These are phyloP conservation scores for Phytophthora citricola DNA, from an alignment of 352 stramenopile genomes.

Conservation along the genomic window DNA sequence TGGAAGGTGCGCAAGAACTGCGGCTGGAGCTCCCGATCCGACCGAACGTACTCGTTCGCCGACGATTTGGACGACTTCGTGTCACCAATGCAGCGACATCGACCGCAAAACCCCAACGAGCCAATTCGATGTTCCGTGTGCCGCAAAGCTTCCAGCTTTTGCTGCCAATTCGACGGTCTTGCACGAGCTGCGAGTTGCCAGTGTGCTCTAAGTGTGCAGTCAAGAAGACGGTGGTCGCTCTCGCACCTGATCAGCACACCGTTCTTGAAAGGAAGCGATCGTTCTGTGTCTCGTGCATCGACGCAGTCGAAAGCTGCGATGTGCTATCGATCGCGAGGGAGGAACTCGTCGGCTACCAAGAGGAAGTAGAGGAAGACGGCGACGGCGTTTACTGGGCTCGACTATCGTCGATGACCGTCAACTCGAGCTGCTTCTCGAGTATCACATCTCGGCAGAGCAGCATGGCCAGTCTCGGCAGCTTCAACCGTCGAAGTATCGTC, in stretches of 20 bases:
- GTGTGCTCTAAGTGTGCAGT: slow-evolving; percentile 48
- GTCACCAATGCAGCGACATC: slow-evolving; percentile 12
- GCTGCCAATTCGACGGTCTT: slow-evolving; percentile 32
- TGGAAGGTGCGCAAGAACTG: slow-evolving; percentile 43
- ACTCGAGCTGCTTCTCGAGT: slow-evolving; percentile 37
- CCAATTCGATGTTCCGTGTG: slow-evolving; percentile 29
- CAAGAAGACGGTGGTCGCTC: slow-evolving; percentile 43
- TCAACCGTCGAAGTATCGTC: slow-evolving; percentile 26
- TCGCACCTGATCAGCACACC: slow-evolving; percentile 43
- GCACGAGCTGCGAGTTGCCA: slow-evolving; percentile 39
- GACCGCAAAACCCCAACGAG: slow-evolving; percentile 5
- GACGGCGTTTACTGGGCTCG: slow-evolving; percentile 28
- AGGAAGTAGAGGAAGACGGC: slow-evolving; percentile 28
- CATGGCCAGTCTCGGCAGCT: slow-evolving; percentile 25
- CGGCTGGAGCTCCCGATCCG: slow-evolving; percentile 33
- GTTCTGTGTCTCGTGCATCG: slow-evolving; percentile 43
- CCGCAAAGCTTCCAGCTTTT: slow-evolving; percentile 34
- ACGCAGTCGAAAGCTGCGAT: slow-evolving; percentile 32
- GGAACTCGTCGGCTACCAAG: slow-evolving; percentile 33
- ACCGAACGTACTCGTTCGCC: slow-evolving; percentile 42
- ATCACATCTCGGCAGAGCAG: slow-evolving; percentile 37
- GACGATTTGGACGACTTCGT: slow-evolving; percentile 40
- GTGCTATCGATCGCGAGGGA: slow-evolving; percentile 41
- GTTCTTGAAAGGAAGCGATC: slow-evolving; percentile 41
- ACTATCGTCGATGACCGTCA: slow-evolving; percentile 36